A percentile compares a stretch with the other conserved stretches of the same genome.
Evolutionary conservation across 495 filamentous ascomycete species (phyloP).

Genomic region (Daldinia grandis): DNA sequence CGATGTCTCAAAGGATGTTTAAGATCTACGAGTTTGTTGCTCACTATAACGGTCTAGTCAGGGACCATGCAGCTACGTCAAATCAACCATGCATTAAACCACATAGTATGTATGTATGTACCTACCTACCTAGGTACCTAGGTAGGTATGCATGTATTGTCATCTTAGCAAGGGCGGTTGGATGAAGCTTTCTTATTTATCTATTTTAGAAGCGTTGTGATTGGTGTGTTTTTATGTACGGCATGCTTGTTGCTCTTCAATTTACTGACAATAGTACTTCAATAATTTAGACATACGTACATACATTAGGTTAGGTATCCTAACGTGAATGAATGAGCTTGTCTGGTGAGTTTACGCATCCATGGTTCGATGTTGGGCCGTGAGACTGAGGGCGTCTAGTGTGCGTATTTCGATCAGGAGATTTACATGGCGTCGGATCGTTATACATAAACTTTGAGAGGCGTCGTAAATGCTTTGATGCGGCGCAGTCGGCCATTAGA

Average conservation of each 20-base stretch:
- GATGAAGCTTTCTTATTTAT: neutral
- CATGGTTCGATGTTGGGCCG: constrained; percentile 2
- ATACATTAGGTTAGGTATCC: neutral
- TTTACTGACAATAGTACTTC: neutral
- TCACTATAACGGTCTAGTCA: neutral
- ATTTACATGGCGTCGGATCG: neutral
- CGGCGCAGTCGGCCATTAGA: constrained; percentile 27
- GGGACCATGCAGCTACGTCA: neutral
- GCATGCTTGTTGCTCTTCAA: neutral
- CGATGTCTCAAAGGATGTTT: neutral
- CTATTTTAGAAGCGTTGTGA: neutral
- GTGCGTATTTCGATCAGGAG: constrained; percentile 10
- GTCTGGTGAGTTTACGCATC: neutral
- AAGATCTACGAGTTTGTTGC: neutral
- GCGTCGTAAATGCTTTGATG: constrained; percentile 11
- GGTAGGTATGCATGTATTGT: too few relatives aligned
- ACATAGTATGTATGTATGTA: too few relatives aligned
- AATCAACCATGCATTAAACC: neutral
- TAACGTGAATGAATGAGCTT: neutral
- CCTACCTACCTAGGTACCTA: too few relatives aligned
- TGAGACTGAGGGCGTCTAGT: neutral
- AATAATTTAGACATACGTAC: neutral
- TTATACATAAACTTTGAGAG: constrained; percentile 5
- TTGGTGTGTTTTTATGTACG: neutral
- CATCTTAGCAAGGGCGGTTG: neutral